phyloP scores from a whole-genome alignment of 1,139 yeast species.

The Pneumocystis canis region DNA sequence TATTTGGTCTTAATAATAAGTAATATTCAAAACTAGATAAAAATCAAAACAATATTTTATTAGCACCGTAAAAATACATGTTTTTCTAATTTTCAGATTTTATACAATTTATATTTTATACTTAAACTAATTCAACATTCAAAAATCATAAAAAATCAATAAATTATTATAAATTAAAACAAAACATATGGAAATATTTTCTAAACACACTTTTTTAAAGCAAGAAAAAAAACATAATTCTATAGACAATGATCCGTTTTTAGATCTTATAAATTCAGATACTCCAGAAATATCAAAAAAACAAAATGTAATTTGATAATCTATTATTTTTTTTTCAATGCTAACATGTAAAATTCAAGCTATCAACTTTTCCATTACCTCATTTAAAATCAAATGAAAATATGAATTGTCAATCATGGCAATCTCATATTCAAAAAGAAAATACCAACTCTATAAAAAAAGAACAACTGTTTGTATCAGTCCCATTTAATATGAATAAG shows the following conservation, averaged over 20 bases:
- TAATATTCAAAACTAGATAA: neutral
- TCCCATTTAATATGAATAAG: neutral
- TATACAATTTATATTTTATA: neutral
- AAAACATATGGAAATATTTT: neutral
- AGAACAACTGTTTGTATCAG: neutral
- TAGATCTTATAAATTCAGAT: neutral
- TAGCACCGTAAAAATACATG: neutral
- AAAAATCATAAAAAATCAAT: neutral
- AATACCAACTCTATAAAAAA: neutral
- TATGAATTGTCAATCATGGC: neutral
- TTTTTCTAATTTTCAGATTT: neutral
- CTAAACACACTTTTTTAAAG: neutral
- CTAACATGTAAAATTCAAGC: neutral
- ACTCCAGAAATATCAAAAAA: neutral
- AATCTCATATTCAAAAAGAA: neutral
- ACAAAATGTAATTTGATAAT: neutral
- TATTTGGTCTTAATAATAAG: neutral
- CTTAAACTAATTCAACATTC: neutral
- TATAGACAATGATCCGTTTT: neutral
- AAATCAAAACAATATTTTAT: neutral
- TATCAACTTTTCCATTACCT: neutral
- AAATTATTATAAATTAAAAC: neutral
- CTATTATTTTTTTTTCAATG: neutral
- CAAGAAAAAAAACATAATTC: neutral
- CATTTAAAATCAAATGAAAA: neutral